Evolutionary conservation across 2,329 filamentous ascomycete species (phyloP).

Genomic region (Fulvia fulva): DNA sequence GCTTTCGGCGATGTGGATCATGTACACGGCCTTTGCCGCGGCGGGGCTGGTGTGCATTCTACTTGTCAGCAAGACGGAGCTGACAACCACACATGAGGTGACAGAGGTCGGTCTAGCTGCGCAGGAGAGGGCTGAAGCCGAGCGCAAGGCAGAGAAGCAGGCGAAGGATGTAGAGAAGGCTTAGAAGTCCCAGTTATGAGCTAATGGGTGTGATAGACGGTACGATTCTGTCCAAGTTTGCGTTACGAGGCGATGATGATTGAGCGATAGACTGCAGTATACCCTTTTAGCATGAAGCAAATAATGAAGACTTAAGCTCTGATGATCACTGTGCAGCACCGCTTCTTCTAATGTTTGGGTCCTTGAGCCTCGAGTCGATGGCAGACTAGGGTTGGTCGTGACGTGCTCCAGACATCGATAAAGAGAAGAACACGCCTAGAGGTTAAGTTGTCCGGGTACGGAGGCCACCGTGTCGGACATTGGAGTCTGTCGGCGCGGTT

Average conservation of each 20-base stretch:
- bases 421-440: no score
- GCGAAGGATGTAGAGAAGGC: neutral
- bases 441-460: no score
- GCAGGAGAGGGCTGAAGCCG: constrained; percentile 31
- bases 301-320: no score
- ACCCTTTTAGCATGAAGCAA: no score
- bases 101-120: constrained; percentile 45
- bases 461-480: no score
- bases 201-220: neutral
- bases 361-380: no score
- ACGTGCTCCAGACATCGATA: no score
- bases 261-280: neutral
- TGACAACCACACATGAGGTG: constrained; percentile 42
- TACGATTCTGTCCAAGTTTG: neutral
- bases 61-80: constrained; percentile 38
- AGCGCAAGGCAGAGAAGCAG: neutral
- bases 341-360: no score
- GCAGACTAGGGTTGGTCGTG: no score
- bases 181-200: neutral
- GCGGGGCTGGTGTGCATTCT: constrained; percentile 36
- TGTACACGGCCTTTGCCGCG: constrained; percentile 40
- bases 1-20: constrained; percentile 45
- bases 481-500: no score
- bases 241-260: neutral
- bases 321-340: no score